These are phyloP conservation scores for Parathielavia appendiculata DNA, from an alignment of 495 filamentous ascomycete species.

Conservation along the genomic window DNA sequence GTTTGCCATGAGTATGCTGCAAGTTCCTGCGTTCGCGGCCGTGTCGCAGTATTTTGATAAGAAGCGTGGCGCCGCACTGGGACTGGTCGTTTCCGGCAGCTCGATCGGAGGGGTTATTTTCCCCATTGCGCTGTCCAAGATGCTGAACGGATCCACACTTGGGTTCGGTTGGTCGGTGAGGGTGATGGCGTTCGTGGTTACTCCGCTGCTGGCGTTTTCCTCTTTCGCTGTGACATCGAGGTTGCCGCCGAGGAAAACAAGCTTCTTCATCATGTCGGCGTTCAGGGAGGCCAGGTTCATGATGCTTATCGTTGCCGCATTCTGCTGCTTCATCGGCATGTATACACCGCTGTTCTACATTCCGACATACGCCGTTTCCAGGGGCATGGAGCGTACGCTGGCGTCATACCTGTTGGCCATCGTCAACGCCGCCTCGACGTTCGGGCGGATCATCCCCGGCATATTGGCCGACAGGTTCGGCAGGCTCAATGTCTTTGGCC, in stretches of 20 bases:
- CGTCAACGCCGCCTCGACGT: conserved; percentile 49
- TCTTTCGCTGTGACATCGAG: conserved; percentile 40
- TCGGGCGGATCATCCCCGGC: conserved; percentile 55
- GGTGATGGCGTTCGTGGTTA: conserved; percentile 52
- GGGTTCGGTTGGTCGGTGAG: conserved; percentile 59
- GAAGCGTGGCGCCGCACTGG: conserved; percentile 51
- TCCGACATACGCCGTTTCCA: conserved; percentile 45
- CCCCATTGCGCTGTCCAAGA: conserved; percentile 40
- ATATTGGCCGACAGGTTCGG: conserved; percentile 52
- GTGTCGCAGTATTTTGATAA: conserved; percentile 52
- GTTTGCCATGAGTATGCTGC: conserved; percentile 44
- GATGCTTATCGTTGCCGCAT: conserved; percentile 38
- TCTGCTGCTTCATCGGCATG: conserved; percentile 48
- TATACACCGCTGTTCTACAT: conserved; percentile 56
- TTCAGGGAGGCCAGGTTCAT: conserved; percentile 37
- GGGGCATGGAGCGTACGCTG: conserved; percentile 45
- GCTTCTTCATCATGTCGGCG: conserved; percentile 39
- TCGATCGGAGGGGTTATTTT: conserved; percentile 55
- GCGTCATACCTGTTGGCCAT: conserved; percentile 53
- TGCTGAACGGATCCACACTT: conserved; percentile 37
- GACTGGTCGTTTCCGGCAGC: conserved; percentile 51
- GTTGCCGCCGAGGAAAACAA: conserved; percentile 40
- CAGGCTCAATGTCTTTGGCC: conserved; percentile 43
- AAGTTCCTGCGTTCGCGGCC: conserved; percentile 48
- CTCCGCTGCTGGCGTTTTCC: conserved; percentile 45